A percentile compares a stretch with the other conserved stretches of the same genome.
Conservation (phyloP, 164 flowering plant species). For the Euptelea pleiosperma region DNA sequence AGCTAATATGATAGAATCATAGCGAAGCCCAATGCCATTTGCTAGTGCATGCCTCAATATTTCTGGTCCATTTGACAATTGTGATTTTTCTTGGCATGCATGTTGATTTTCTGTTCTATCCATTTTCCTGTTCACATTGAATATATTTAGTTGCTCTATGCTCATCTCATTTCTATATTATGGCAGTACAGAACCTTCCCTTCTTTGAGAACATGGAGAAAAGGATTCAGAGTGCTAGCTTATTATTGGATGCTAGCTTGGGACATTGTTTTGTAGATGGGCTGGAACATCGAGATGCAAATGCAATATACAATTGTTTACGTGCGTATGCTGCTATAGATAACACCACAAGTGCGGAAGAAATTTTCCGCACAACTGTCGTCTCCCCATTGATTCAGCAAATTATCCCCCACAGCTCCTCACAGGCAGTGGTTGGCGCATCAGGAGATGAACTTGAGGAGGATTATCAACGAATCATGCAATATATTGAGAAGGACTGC, state of each 20-base stretch:
- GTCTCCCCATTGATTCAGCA: slow-evolving; percentile 68
- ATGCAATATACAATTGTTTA: slow-evolving; percentile 86
- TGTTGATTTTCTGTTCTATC: no score
- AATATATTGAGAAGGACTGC: slow-evolving; percentile 60
- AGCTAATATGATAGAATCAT: not conserved
- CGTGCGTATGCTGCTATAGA: slow-evolving; percentile 99
- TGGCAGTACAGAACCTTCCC: slow-evolving; percentile 96
- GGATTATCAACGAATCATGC: slow-evolving; percentile 71
- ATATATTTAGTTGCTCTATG: no score
- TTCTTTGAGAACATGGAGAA: slow-evolving; percentile 94
- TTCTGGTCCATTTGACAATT: not conserved
- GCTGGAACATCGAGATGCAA: slow-evolving; percentile 74
- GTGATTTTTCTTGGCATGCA: not conserved
- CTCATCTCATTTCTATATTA: slow-evolving; percentile 35
- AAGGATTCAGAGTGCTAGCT: slow-evolving; percentile 80
- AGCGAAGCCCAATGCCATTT: not conserved
- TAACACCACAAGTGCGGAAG: slow-evolving; percentile 84
- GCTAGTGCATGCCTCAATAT: not conserved
- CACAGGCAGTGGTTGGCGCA: slow-evolving; percentile 39
- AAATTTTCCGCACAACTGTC: slow-evolving; percentile 70
- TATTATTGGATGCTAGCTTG: slow-evolving; percentile 77
- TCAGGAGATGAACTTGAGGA: slow-evolving; percentile 70
- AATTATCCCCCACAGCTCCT: slow-evolving; percentile 50
- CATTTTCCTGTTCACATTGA: no score
- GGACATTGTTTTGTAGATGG: slow-evolving; percentile 93